These are phyloP conservation scores for Starmerella sp. DNA, from an alignment of 805 yeast species.

Conservation along the genomic window DNA sequence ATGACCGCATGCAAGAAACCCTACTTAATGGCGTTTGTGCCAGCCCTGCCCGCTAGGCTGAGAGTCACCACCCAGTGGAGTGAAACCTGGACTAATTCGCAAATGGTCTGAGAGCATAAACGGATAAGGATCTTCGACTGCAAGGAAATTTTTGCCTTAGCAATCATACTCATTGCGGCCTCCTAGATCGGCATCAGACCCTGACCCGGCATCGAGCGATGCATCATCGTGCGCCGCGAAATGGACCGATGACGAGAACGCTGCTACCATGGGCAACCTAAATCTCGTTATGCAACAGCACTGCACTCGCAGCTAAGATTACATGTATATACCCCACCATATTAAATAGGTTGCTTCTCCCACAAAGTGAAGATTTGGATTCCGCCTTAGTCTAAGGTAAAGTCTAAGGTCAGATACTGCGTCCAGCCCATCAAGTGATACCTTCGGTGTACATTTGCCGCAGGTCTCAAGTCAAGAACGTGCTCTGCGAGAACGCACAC, in stretches of 20 bases:
- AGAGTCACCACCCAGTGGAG: background rate
- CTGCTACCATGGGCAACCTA: constrained; percentile 3
- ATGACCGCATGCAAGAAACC: background rate
- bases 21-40: background rate
- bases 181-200: background rate
- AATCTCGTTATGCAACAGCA: background rate
- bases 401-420: background rate
- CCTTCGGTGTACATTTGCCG: background rate
- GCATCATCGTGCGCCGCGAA: background rate
- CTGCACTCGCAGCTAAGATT: background rate
- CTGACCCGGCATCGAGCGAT: background rate
- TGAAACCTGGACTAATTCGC: too few relatives aligned
- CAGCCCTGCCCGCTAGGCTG: background rate
- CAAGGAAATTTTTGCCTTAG: too few relatives aligned
- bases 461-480: background rate
- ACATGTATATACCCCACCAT: background rate
- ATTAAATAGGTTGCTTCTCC: constrained; percentile 4
- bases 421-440: background rate
- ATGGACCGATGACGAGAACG: background rate
- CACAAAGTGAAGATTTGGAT: background rate
- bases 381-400: background rate
- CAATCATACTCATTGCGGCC: too few relatives aligned
- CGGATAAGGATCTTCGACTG: too few relatives aligned
- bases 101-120: too few relatives aligned
- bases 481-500: too few relatives aligned